Evolutionary conservation across 2,329 filamentous ascomycete genomes (phyloP).

Genomic region (Penicillium sp.): DNA sequence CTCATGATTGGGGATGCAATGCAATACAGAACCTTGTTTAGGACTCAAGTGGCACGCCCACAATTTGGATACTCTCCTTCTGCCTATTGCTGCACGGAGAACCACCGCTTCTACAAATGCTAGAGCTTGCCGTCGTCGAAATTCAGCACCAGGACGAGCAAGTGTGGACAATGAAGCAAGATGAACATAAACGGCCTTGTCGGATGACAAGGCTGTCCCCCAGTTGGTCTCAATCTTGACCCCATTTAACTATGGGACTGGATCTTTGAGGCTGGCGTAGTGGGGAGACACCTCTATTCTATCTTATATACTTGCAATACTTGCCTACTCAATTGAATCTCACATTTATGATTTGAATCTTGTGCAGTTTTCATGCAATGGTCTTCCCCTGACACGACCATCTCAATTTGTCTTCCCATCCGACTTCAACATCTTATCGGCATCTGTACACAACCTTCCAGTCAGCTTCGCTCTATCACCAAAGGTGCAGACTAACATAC

Average conservation of each 20-base stretch:
- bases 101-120: conserved; percentile 52
- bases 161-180: conserved; percentile 62
- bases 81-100: conserved; percentile 9
- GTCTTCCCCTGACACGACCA: background rate
- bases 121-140: conserved; percentile 59
- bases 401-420: background rate
- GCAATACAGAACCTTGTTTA: background rate
- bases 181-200: conserved; percentile 42
- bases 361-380: background rate
- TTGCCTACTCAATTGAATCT: background rate
- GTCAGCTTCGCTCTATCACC: conserved; percentile 8
- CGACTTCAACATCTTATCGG: conserved; percentile 31
- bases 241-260: conserved; percentile 51
- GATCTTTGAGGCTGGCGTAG: conserved; percentile 40
- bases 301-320: background rate
- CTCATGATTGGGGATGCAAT: background rate
- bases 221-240: conserved; percentile 43
- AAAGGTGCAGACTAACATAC: conserved; percentile 26
- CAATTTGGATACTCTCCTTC: background rate
- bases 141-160: conserved; percentile 51
- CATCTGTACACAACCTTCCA: conserved; percentile 26
- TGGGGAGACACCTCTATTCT: conserved; percentile 46
- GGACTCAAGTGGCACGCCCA: background rate
- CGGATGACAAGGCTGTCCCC: conserved; percentile 34
- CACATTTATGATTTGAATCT: background rate